Percentiles rank a stretch among this genome's conserved stretches.
Conservation (phyloP, 352 stramenopile species). For the Pythium sukuiense region DNA sequence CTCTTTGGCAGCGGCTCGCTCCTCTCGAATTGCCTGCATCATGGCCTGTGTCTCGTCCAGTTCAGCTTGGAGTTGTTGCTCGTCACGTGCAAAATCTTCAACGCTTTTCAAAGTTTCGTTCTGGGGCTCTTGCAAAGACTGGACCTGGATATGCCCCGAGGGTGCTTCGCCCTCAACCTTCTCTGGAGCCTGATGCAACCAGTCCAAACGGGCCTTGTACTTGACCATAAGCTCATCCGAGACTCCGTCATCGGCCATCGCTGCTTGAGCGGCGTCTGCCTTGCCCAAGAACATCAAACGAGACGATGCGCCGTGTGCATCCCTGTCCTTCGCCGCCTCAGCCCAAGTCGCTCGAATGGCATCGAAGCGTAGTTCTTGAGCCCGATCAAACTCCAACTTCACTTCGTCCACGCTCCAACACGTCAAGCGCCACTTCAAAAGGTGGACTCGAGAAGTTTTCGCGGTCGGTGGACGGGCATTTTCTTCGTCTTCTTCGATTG, state of each 20-base stretch:
- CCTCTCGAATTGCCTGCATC: conserved; percentile 19
- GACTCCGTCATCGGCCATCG: conserved; percentile 42
- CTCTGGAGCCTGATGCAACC: conserved; percentile 26
- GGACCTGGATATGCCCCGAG: conserved; percentile 11
- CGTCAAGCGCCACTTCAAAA: conserved; percentile 45
- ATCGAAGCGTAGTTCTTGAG: conserved; percentile 53
- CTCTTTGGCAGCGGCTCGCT: conserved; percentile 19
- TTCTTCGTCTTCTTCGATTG: conserved; percentile 19
- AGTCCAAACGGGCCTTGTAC: conserved; percentile 41
- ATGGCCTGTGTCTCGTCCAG: background rate
- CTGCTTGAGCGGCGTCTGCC: conserved; percentile 36
- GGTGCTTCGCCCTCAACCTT: background rate
- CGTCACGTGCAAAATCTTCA: conserved; percentile 17
- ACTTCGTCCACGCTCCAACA: conserved; percentile 68
- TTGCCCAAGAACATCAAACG: conserved; percentile 51
- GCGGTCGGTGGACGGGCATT: background rate
- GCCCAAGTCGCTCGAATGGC: conserved; percentile 50
- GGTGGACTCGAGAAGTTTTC: background rate
- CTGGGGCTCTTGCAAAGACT: background rate
- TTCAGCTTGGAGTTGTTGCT: background rate
- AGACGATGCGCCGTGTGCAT: conserved; percentile 54
- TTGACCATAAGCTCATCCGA: conserved; percentile 48
- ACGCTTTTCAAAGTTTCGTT: background rate
- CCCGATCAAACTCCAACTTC: conserved; percentile 57
- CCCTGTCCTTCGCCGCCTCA: conserved; percentile 52